Base-by-base conservation (phyloP, 345 rosid species). In the Viola odorata region DNA sequence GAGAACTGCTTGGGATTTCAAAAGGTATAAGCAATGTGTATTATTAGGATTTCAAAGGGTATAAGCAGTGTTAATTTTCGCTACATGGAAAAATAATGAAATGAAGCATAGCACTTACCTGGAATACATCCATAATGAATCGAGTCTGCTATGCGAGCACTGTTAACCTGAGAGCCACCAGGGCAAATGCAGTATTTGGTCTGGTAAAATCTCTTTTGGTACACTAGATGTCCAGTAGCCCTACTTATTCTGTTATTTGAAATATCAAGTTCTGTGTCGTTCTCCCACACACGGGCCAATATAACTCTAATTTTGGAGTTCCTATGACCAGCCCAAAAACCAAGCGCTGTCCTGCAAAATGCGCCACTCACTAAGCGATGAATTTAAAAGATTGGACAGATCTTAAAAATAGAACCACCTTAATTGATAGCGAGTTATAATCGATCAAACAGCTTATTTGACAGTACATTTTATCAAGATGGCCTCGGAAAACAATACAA, bases 271-370 rank as follows among this genome's bases (percentile, higher is more conserved):
- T 95, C 96, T 1, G 96, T 85, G 61, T 86, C 96, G 63, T 95
- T 95, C 76, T 88, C 97, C 97, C 99, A 91, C 0, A 85, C 88
- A 15, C 88, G 91, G 12, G 99, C 97, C 72, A 94, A 80, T 73
- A 91, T 86, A 17, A 94, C 99, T 62, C 99, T 80, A 58, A 94
- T 94, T 76, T 85, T 94, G 5, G 99, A 91, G 78, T 86, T 91
- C 41, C 97, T 73, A 71, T 88, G 96, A 67, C 97, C 99, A 40
- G 97, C 96, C 99, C 99, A 91, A 71, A 95, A 95, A 23, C 95
- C 96, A 76, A 91, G 97, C 0, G 77, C 58, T 17, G 89, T 86
- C 89, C 99, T 91, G 85, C 82, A 81, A 75, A 48, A 54, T 54
- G 67, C 60, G 60, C 41, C 42, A 55, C 45, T 58, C 14, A 51